Conservation (phyloP, 2,329 filamentous ascomycete species). For the Diaporthe caulivora region DNA sequence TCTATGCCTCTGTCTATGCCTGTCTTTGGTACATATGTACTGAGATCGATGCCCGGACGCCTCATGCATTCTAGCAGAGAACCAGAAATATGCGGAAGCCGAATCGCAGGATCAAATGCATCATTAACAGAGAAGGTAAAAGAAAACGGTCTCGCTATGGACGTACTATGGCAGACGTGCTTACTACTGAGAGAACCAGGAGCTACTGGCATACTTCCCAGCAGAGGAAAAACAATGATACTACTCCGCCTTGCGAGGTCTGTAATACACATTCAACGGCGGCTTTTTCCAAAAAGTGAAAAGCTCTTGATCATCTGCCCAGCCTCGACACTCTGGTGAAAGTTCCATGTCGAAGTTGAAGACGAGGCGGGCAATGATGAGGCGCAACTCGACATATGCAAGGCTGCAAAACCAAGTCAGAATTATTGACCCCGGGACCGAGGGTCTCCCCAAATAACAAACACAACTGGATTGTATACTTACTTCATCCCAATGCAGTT, state of each 20-base stretch:
- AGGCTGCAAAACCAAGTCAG: conserved; percentile 49
- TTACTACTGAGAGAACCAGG: not conserved
- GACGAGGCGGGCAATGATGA: conserved; percentile 58
- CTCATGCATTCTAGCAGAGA: not conserved
- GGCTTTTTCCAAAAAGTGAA: conserved; percentile 53
- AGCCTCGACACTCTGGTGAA: conserved; percentile 47
- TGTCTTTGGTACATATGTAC: no score
- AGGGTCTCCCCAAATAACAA: not conserved
- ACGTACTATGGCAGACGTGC: no score
- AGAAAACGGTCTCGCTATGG: not conserved
- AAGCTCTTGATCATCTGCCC: conserved; percentile 49
- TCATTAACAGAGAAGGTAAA: not conserved
- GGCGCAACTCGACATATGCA: conserved; percentile 61
- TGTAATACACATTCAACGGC: conserved; percentile 48
- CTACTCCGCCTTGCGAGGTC: conserved; percentile 38
- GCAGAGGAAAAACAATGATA: not conserved
- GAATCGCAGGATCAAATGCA: not conserved
- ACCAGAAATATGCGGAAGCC: not conserved
- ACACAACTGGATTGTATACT: conserved; percentile 39
- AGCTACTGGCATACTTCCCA: not conserved
- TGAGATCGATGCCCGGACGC: not conserved
- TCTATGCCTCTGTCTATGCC: no score
- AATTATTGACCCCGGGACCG: not conserved
- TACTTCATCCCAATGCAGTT: conserved; percentile 63
- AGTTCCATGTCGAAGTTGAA: conserved; percentile 60